These are phyloP conservation scores for Postia placenta DNA, from an alignment of 768 basidiomycete genomes.

Conservation along the genomic window DNA sequence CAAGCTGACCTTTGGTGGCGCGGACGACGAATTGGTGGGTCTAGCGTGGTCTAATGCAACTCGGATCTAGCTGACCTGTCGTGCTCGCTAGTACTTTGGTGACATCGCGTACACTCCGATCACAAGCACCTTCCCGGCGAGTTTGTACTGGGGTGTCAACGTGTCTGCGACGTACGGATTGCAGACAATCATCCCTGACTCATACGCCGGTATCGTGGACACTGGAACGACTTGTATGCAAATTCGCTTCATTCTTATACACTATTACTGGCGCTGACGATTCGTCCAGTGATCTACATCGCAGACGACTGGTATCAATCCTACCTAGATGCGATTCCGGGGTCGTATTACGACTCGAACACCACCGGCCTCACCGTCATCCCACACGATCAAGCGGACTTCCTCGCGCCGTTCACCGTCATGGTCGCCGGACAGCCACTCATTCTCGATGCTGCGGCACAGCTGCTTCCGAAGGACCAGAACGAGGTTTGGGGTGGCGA, in stretches of 20 bases:
- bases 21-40: constrained; percentile 13
- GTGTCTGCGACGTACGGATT: constrained; percentile 14
- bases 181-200: constrained; percentile 22
- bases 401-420: constrained; percentile 25
- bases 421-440: constrained; percentile 27
- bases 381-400: not conserved
- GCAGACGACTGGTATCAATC: not conserved
- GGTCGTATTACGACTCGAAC: not conserved
- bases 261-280: not conserved
- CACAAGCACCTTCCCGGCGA: constrained; percentile 39
- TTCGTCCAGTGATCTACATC: not conserved
- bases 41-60: not conserved
- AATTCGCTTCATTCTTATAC: constrained; percentile 1
- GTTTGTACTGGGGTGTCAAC: constrained; percentile 44
- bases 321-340: not conserved
- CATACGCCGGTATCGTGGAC: constrained; percentile 43
- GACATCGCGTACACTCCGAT: constrained; percentile 29
- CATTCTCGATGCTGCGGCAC: not conserved
- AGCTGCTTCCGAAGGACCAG: constrained; percentile 1
- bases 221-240: constrained; percentile 38
- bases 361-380: not conserved
- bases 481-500: not conserved
- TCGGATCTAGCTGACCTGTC: not conserved
- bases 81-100: not conserved
- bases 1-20: constrained; percentile 28